Evolutionary conservation across 768 basidiomycete genomes (phyloP), one percentile per base, ranked within the genome.

Genomic region (Pisolithus albus): DNA sequence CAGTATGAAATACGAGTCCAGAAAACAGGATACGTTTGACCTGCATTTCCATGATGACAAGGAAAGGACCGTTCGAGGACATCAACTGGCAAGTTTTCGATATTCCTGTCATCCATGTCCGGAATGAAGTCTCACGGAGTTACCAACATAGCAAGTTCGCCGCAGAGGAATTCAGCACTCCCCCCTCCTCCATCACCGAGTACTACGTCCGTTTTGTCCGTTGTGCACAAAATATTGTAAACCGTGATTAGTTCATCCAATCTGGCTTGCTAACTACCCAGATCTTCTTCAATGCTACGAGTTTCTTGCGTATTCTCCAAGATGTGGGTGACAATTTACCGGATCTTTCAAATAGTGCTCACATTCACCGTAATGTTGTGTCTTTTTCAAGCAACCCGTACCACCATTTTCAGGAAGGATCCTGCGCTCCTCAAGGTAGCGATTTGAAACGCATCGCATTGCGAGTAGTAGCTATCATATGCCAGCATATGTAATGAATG

Each of bases 151-250:
- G 89, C 62, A 78, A 82, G 53, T 85, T 94, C 36, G 91, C 91
- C 2, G 74, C 78, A 26, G 83, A 83, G 47, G 96, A 98, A 68
- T 92, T 91, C 62, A 82, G 83, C 44, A 75, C 84, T 0, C 21
- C 21, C 21, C 72, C 94, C 40, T 81, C 90, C 0, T 71, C 80
- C 4, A 83, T 85, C 45, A 87, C 85, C 32, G 88, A 90, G 67
- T 99, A 97, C 63, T 97, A 94, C 61, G 77, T 98, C 45, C 96
- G 92, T 48, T 72, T 99, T 57, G 94, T 92, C 36, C 83, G 96
- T 52, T 98, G 93, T 61, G 77, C 81, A 5, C 96, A 98, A 70
- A 87, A 84, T 56, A 72, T 98, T 19, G 70, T 84, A 53, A 96
- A 92, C 63, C 84, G 96, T 16, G 83, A 86, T 49, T 88, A 93